Evolutionary conservation across 2,329 filamentous ascomycete genomes (phyloP), one percentile per base, ranked within the genome.

Genomic region (Aulographum hederae): DNA sequence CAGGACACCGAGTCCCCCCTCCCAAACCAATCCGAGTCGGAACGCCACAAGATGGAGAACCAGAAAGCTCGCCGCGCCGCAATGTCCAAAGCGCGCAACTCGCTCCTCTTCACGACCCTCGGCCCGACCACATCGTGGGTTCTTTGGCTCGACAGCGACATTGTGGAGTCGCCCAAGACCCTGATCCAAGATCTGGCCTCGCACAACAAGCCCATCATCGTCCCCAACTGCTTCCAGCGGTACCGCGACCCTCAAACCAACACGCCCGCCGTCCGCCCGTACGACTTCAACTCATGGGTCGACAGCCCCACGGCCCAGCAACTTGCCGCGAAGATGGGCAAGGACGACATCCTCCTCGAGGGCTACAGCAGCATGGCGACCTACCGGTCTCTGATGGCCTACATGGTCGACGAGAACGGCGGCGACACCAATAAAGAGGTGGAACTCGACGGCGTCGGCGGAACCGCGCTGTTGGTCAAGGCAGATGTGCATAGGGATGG

Each of bases 251-350:
- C 67, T 29, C 76, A 94, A 39, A 74, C 68, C 32, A 75, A 77
- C 46, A 64, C 71, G 40, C 69, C 70, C 60, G 71, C 74, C 27
- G 72, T 86, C 47, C 72, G 89, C 4, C 73, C 85, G 0, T 98
- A 98, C 52, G 89, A 98, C 57, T 95, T 76, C 65, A 98, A 98
- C 60, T 92, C 79, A 51, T 98, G 89, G 89, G 73, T 86, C 46
- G 89, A 98, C 50, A 92, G 80, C 48, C 67, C 75, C 1, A 75
- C 67, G 2, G 86, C 89, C 1, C 67, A 76, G 47, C 66, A 78
- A 21, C 58, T 98, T 39, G 85, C 69, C 2, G 59, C 66, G 8
- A 72, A 72, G 45, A 85, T 98, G 84, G 80, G 73, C 0, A 76
- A 75, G 1, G 86, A 98, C 44, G 89, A 98, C 30, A 84, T 98